A percentile compares a stretch with the other conserved stretches of the same genome.
Conservation (phyloP, 495 filamentous ascomycete species). For the Penicillium goetzii region DNA sequence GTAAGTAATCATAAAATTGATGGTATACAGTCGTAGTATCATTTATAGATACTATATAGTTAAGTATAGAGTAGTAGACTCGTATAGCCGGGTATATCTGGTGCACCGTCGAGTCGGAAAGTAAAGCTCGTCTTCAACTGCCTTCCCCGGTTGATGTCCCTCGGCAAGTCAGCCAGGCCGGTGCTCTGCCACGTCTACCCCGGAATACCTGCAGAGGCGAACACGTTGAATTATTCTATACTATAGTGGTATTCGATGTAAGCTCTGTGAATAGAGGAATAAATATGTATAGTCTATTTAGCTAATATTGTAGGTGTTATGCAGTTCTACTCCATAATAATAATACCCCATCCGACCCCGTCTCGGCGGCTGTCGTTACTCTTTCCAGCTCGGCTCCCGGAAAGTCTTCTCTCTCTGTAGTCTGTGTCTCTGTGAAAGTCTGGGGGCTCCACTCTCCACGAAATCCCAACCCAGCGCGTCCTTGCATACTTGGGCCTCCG, state of each 20-base stretch:
- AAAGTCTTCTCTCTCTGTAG: too few species aligned
- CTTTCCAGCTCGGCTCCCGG: constrained; percentile 18
- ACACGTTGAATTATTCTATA: too few species aligned
- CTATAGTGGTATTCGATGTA: not conserved
- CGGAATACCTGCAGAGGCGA: not conserved
- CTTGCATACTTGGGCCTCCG: constrained; percentile 33
- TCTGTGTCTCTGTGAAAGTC: too few species aligned
- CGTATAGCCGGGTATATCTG: not conserved
- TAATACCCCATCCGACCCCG: too few species aligned
- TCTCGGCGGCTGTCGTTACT: constrained; percentile 2
- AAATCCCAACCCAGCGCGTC: constrained; percentile 24
- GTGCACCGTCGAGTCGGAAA: not conserved
- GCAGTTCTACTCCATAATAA: too few species aligned
- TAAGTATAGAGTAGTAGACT: not conserved
- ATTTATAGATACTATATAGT: too few species aligned
- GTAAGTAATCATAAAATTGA: constrained; percentile 5
- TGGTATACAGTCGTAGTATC: not conserved
- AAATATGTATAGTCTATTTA: too few species aligned
- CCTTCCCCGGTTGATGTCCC: not conserved
- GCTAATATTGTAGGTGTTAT: too few species aligned
- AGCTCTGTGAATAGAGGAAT: not conserved
- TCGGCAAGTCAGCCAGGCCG: constrained; percentile 3
- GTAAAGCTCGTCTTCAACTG: not conserved
- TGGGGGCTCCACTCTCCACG: constrained; percentile 33
- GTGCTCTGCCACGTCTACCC: not conserved